phyloP scores from a whole-genome alignment of 257 asterid species.

The Nicotiana tabacum region DNA sequence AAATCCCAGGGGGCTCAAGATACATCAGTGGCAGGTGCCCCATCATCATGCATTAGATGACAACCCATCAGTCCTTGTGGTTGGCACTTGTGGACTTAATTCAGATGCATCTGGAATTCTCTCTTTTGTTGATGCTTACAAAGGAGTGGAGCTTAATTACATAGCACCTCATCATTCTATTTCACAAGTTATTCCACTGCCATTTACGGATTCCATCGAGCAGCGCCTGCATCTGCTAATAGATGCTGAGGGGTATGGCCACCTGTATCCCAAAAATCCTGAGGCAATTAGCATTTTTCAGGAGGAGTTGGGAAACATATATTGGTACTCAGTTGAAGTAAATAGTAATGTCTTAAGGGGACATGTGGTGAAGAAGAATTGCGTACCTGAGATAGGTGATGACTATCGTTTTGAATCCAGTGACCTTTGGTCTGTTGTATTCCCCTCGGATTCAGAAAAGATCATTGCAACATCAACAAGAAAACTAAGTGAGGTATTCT shows the following conservation, averaged over 20 bases:
- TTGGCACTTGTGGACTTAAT: conserved; percentile 74
- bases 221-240: conserved; percentile 77
- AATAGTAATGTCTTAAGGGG: conserved; percentile 65
- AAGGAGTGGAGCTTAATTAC: conserved; percentile 68
- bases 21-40: conserved; percentile 93
- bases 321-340: conserved; percentile 86
- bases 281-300: conserved; percentile 77
- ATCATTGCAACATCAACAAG: conserved; percentile 76
- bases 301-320: conserved; percentile 62
- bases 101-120: conserved; percentile 71
- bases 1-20: conserved; percentile 57
- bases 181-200: conserved; percentile 68
- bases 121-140: conserved; percentile 75
- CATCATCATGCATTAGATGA: conserved; percentile 95
- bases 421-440: conserved; percentile 77
- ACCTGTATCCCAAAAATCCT: conserved; percentile 73
- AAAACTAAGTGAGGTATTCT: conserved; percentile 68
- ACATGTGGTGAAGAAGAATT: conserved; percentile 51
- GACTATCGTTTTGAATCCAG: conserved; percentile 61
- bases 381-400: conserved; percentile 49
- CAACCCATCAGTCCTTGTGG: conserved; percentile 84
- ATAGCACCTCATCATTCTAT: conserved; percentile 68
- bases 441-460: conserved; percentile 85
- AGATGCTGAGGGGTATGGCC: conserved; percentile 61
- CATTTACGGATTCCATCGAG: conserved; percentile 78